Evolutionary conservation across 495 filamentous ascomycete genomes (phyloP).

Genomic region (Daldinia bambusicola): DNA sequence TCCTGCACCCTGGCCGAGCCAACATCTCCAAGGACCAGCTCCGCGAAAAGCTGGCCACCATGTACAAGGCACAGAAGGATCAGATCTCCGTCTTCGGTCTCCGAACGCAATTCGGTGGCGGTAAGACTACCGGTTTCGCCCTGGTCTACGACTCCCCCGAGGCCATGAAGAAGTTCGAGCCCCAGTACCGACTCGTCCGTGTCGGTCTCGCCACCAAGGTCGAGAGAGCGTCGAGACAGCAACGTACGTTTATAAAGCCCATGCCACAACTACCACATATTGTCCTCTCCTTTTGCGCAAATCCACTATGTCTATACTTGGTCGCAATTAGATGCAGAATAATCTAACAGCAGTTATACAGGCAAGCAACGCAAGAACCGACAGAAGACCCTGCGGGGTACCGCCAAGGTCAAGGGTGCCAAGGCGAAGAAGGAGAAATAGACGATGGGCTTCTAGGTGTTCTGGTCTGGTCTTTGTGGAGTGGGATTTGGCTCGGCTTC

Average conservation of each 20-base stretch:
- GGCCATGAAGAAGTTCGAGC: slow-evolving; percentile 99
- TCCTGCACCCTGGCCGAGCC: slow-evolving; percentile 97
- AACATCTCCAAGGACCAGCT: slow-evolving; percentile 99
- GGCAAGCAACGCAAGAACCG: slow-evolving; percentile 99
- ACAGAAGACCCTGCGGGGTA: slow-evolving; percentile 96
- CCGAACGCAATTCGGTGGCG: slow-evolving; percentile 98
- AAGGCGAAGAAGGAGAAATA: slow-evolving; percentile 77
- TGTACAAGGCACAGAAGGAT: slow-evolving; percentile 98
- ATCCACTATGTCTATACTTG: no score
- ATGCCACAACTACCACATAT: no score
- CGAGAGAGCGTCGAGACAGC: slow-evolving; percentile 96
- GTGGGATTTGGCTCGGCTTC: slow-evolving; percentile 43
- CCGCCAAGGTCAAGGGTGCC: slow-evolving; percentile 87
- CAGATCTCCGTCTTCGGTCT: slow-evolving; percentile 97
- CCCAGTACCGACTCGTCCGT: slow-evolving; percentile 93
- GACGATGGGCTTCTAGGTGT: slow-evolving; percentile 43
- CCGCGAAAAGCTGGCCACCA: slow-evolving; percentile 88
- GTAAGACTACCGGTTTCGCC: slow-evolving; percentile 99
- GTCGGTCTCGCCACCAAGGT: slow-evolving; percentile 90
- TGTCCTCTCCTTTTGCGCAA: no score
- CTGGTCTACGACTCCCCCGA: slow-evolving; percentile 97
- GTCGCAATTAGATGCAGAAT: background rate
- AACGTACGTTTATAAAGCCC: slow-evolving; percentile 77
- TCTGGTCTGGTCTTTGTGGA: slow-evolving; percentile 42
- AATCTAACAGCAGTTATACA: slow-evolving; percentile 54